Conservation (phyloP, 129 eudicot genomes). For the Lactuca sativa region DNA sequence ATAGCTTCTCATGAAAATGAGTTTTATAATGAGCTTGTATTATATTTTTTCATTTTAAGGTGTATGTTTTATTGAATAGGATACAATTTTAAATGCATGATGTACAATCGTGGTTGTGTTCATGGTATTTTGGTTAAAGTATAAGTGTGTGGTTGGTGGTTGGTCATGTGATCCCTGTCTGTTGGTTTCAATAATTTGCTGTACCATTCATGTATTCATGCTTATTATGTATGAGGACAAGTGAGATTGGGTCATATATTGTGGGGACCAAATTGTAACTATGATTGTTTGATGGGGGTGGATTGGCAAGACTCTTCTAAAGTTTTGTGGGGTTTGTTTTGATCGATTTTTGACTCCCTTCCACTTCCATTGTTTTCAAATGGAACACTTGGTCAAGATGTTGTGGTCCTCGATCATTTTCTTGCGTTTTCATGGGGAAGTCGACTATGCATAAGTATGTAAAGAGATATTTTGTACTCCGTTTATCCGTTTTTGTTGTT, state of each 20-base stretch:
- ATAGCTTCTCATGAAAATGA: no score
- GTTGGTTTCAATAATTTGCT: conserved; percentile 35
- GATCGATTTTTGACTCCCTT: conserved; percentile 21
- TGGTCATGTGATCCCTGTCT: conserved; percentile 41
- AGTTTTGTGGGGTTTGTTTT: conserved; percentile 29
- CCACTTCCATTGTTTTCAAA: conserved; percentile 16
- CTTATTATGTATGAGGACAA: conserved; percentile 37
- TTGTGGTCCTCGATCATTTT: conserved; percentile 18
- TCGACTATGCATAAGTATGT: conserved; percentile 1
- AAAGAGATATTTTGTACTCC: not conserved
- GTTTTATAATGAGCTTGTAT: no score
- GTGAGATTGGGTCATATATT: conserved; percentile 20
- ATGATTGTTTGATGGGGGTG: conserved; percentile 35
- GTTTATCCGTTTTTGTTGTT: not conserved
- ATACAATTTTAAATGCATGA: conserved; percentile 12
- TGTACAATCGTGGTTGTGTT: conserved; percentile 16
- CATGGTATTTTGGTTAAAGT: conserved; percentile 23
- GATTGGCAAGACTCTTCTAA: conserved; percentile 14
- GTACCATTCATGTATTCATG: conserved; percentile 31
- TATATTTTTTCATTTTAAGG: not conserved
- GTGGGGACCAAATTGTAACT: conserved; percentile 34
- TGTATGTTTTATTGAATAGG: not conserved
- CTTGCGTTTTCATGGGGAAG: not conserved
- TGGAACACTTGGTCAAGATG: conserved; percentile 21
- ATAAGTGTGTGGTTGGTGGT: conserved; percentile 34